Evolutionary conservation across 2,329 filamentous ascomycete genomes (phyloP).

Genomic region (Ophiostoma australiae): DNA sequence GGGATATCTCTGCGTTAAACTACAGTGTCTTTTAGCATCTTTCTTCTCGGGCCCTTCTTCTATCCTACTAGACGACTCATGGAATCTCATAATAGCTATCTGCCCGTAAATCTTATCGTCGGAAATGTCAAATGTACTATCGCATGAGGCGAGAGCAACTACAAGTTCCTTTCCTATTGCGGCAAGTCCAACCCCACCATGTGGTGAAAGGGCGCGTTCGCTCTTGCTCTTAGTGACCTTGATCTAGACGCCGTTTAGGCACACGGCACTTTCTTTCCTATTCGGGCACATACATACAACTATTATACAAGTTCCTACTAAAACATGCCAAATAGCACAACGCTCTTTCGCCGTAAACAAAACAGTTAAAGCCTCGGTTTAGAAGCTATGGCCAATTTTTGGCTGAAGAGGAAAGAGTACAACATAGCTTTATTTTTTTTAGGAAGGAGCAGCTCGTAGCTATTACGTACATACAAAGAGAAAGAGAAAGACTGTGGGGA

Average conservation of each 20-base stretch:
- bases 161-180: conserved; percentile 7
- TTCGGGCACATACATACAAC: not conserved
- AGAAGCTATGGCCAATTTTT: not conserved
- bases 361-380: not conserved
- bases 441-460: not conserved
- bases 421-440: not conserved
- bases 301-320: not conserved
- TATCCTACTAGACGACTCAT: not conserved
- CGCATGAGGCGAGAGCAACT: not conserved
- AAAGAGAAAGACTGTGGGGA: not conserved
- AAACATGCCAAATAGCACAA: not conserved
- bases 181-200: conserved; percentile 11
- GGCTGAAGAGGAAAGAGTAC: not conserved
- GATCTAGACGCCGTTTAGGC: not conserved
- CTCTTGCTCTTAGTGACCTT: not conserved
- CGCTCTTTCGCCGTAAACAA: not conserved
- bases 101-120: not conserved
- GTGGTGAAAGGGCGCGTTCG: not conserved
- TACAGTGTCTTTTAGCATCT: too few relatives aligned
- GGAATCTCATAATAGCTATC: not conserved
- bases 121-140: not conserved
- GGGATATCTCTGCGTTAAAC: too few relatives aligned
- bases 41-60: not conserved
- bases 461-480: not conserved
- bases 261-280: conserved; percentile 15